Base-by-base conservation (phyloP, 352 stramenopile species). In the Aphanomyces astaci region DNA sequence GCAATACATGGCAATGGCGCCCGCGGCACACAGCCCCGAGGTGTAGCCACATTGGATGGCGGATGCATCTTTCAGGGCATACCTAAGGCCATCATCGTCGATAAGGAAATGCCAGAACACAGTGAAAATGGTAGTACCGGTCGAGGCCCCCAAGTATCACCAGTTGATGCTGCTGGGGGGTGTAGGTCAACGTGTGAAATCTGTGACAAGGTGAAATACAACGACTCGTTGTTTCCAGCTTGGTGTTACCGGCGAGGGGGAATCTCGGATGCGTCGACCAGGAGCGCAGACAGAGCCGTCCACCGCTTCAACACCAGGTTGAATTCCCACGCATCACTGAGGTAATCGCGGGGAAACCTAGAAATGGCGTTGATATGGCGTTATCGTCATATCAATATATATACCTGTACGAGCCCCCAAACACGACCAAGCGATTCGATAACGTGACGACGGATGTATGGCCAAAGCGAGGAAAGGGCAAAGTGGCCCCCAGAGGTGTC, bases 301-400 rank as follows among this genome's bases (percentile, higher is more conserved):
- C 84, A 92, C 63, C 88, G 81, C 15, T 75, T 84, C 0, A 80
- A 77, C 36, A 86, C 87, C 64, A 85, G 65, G 22, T 90, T 87
- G 49, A 88, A 71, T 59, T 90, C 84, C 84, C 84, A 92, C 15
- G 75, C 71, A 43, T 92, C 84, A 32, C 73, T 77, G 3, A 92
- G 73, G 52, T 88, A 92, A 56, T 92, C 84, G 54, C 75, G 87
- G 4, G 84, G 84, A 62, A 92, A 92, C n/a, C 62, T 68, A 68
- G n/a, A n/a, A n/a, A n/a, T n/a, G n/a, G n/a, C n/a, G n/a, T n/a
- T n/a, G n/a, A n/a, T n/a, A n/a, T n/a, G n/a, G n/a, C n/a, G n/a
- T n/a, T n/a, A n/a, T n/a, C n/a, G n/a, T n/a, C n/a, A n/a, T n/a
- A n/a, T n/a, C n/a, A n/a, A n/a, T n/a, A n/a, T n/a, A 30, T 22